phyloP scores from a whole-genome alignment of 345 rosid genomes.

The Eucalyptus melliodora region DNA sequence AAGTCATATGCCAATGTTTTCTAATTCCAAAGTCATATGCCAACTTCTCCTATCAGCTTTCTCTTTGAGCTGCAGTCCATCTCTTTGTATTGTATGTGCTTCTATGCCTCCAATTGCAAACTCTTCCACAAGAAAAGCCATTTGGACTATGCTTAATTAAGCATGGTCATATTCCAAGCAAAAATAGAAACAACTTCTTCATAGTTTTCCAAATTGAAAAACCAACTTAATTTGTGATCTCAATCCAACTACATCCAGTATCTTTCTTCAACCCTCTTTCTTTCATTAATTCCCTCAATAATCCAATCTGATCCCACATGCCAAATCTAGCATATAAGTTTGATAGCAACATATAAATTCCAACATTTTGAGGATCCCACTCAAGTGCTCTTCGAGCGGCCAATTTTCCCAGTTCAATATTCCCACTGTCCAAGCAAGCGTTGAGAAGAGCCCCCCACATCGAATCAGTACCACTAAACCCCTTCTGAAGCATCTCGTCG shows the following conservation, averaged over 20 bases:
- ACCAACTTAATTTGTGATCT: conserved; percentile 6
- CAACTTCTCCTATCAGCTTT: background rate
- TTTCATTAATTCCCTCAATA: conserved; percentile 23
- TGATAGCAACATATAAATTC: conserved; percentile 27
- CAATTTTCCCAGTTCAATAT: conserved; percentile 32
- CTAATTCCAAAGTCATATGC: background rate
- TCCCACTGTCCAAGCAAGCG: conserved; percentile 28
- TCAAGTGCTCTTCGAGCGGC: conserved; percentile 41
- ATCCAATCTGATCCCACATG: conserved; percentile 40
- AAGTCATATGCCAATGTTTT: background rate
- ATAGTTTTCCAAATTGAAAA: background rate
- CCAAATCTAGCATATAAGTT: conserved; percentile 37
- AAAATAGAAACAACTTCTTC: background rate
- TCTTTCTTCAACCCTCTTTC: conserved; percentile 28
- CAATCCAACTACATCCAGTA: conserved; percentile 41
- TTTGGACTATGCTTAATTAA: background rate
- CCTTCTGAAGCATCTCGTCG: conserved; percentile 19
- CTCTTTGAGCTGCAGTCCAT: background rate
- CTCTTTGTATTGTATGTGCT: background rate
- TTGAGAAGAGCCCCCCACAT: conserved; percentile 54
- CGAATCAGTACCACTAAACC: conserved; percentile 11
- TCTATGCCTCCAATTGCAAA: background rate
- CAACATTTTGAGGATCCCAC: conserved; percentile 34
- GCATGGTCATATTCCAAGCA: background rate
- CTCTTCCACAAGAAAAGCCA: background rate